Base-by-base conservation (phyloP, 1,284 basidiomycete genomes). In the Puccinia novopanici region DNA sequence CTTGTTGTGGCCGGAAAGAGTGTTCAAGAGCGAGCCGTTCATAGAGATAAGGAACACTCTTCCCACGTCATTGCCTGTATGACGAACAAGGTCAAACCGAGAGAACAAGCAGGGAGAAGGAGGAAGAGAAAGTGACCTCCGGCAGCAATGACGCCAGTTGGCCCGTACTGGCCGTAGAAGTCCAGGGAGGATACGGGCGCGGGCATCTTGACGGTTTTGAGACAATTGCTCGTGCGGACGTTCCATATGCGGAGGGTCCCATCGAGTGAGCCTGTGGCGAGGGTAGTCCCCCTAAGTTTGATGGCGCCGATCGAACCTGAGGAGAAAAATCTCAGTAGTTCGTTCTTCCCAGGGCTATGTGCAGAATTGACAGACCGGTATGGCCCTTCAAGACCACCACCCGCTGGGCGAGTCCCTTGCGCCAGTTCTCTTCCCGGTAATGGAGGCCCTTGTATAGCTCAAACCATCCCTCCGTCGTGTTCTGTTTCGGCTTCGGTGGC, bases 351-450 rank as follows among this genome's bases (percentile, higher is more conserved):
- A 24, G 8, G 27, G 52, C 15, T 19, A 17, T 19, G 1, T 9
- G 2, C 8, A 55, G 13, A 55, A 19, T n/a, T 13, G 17, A 80
- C 57, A 34, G 10, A 80, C 77, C 77, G n/a, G 77, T 72, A 27
- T 80, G 77, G 40, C 77, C 77, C 40, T 80, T 72, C 34, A 80
- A 54, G 1, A 80, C 77, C 3, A 80, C 77, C 57, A 80, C 77
- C 22, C 70, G 30, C 40, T 80, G 77, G 24, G 77, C 77, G 9
- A 59, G 40, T 0, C 77, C 77, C 34, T 34, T 71, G 24, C 55
- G 55, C 89, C 95, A 94, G 86, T 96, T 95, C 65, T 90, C 89
- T 86, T 96, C 94, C 52, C 94, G 90, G 85, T 92, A 91, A 84
- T 93, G 92, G 8, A 96, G 88, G 4, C 91, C 91, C 61, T 91